Percentiles rank a stretch among this genome's conserved stretches.
Conservation (phyloP, 139 green algal species). For the Chlamydomonas urium region DNA sequence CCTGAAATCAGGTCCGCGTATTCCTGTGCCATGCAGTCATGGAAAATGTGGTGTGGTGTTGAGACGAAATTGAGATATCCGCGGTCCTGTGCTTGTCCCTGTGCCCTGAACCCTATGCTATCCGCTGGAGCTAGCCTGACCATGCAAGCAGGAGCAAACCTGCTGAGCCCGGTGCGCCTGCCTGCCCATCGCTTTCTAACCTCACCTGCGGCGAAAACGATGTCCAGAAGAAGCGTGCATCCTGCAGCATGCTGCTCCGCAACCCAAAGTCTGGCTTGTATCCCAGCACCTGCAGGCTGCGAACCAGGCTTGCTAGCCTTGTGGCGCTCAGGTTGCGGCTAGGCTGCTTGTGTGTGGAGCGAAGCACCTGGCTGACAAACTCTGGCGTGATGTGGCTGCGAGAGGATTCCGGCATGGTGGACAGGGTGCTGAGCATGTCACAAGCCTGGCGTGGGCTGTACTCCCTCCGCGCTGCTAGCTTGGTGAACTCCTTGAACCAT, state of each 20-base stretch:
- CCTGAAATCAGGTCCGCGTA: constrained; percentile 7
- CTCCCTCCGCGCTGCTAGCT: constrained; percentile 6
- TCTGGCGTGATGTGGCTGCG: neutral
- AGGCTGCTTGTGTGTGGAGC: neutral
- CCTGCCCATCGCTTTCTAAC: no score
- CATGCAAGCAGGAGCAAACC: no score
- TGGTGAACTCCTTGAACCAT: constrained; percentile 22
- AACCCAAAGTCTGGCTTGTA: constrained; percentile 16
- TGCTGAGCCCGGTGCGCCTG: no score
- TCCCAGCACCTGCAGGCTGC: neutral
- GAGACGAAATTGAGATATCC: no score
- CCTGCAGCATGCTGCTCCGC: neutral
- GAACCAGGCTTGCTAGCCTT: neutral
- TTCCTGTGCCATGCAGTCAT: neutral
- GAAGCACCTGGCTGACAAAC: constrained; percentile 21
- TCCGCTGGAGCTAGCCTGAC: no score
- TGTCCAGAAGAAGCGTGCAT: neutral
- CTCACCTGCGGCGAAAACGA: constrained; percentile 10
- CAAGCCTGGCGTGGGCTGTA: constrained; percentile 24
- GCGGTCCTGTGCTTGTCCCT: no score
- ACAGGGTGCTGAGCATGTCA: constrained; percentile 18
- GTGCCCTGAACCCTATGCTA: no score
- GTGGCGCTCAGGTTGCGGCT: neutral
- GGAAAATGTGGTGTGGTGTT: no score
- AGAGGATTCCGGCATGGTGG: constrained; percentile 7